A percentile compares a stretch with the other conserved stretches of the same genome.
phyloP scores from a whole-genome alignment of 768 basidiomycete species.

The Fibroporia radiculosa region DNA sequence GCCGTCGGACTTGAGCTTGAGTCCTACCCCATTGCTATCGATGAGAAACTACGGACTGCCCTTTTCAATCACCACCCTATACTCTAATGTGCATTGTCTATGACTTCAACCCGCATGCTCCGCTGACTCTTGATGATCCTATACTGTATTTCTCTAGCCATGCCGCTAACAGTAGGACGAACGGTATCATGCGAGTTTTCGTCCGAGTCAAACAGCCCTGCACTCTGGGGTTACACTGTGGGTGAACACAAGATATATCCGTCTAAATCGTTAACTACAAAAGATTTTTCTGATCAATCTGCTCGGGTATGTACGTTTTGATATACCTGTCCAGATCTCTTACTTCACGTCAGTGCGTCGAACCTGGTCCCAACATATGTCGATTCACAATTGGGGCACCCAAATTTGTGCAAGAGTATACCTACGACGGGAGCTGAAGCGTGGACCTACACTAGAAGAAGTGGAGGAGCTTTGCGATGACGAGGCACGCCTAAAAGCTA shows the following conservation, averaged over 20 bases:
- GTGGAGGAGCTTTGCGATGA: not conserved
- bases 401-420: conserved; percentile 2
- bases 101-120: conserved; percentile 12
- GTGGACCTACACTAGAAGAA: conserved; percentile 8
- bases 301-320: not conserved
- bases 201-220: conserved; percentile 2
- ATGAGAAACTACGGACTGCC: conserved; percentile 4
- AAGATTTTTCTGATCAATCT: conserved; percentile 4
- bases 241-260: conserved; percentile 7
- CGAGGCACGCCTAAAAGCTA: not conserved
- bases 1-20: conserved; percentile 2
- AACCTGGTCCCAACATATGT: conserved; percentile 6
- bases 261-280: conserved; percentile 1
- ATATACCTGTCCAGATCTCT: not conserved
- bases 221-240: conserved; percentile 8
- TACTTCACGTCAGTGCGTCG: not conserved
- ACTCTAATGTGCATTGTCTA: conserved; percentile 2
- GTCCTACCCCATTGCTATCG: conserved; percentile 5
- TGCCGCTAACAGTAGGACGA: not conserved
- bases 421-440: not conserved
- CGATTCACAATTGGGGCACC: conserved; percentile 1
- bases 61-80: conserved; percentile 6
- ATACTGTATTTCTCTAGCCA: conserved; percentile 3
- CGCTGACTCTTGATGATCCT: conserved; percentile 8
- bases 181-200: conserved; percentile 2